Percentiles rank a stretch among this genome's conserved stretches.
Evolutionary conservation across 371 early-diverging fungal genomes (phyloP).

Genomic region (Rhizopus microsporus): DNA sequence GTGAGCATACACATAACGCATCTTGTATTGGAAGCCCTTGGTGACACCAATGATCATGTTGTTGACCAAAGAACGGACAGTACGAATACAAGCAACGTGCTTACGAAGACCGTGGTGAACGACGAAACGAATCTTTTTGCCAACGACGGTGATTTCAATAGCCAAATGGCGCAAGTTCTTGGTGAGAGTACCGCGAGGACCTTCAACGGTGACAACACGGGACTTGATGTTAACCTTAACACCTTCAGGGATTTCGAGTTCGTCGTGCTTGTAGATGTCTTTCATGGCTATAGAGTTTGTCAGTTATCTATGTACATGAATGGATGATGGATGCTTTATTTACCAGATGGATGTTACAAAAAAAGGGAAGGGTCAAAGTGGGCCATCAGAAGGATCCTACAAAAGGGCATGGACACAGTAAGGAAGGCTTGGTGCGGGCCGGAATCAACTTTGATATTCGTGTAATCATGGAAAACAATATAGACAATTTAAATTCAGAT

Average conservation of each 20-base stretch:
- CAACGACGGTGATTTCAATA: constrained; percentile 76
- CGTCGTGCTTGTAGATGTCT: constrained; percentile 85
- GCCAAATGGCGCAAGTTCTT: constrained; percentile 96
- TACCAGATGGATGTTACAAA: constrained; percentile 1
- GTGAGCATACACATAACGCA: constrained; percentile 99
- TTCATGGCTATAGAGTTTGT: constrained; percentile 57
- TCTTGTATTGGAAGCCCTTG: constrained; percentile 99
- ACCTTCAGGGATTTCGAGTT: constrained; percentile 77
- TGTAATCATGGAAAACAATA: no score
- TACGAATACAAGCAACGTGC: constrained; percentile 98
- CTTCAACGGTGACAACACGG: constrained; percentile 75
- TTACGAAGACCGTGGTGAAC: constrained; percentile 99
- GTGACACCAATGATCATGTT: constrained; percentile 99
- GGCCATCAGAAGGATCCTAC: no score
- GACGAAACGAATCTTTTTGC: constrained; percentile 69
- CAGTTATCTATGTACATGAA: background rate
- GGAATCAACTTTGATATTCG: no score
- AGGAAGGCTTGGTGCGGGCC: no score
- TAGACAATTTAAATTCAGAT: no score
- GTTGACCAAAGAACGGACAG: constrained; percentile 94
- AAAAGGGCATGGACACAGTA: no score
- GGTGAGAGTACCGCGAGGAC: constrained; percentile 88
- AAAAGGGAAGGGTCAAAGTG: background rate
- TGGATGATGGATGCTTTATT: background rate
- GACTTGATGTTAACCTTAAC: constrained; percentile 80